Evolutionary conservation across 495 filamentous ascomycete genomes (phyloP).

Genomic region (Oidiodendron maius): DNA sequence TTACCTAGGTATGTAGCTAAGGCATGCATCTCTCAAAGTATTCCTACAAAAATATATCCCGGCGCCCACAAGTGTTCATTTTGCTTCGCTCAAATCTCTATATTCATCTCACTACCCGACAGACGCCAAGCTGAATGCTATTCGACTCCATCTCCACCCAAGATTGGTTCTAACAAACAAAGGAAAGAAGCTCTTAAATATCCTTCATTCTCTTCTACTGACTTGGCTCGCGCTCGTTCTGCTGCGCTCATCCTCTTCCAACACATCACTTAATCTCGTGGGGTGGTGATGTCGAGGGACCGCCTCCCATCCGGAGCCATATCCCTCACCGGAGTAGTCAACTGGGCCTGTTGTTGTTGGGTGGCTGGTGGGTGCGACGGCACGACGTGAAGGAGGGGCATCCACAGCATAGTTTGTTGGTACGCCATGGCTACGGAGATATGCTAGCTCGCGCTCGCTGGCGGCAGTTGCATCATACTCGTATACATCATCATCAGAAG

Average conservation of each 20-base stretch:
- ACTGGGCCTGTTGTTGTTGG: slow-evolving; percentile 15
- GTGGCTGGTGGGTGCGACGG: slow-evolving; percentile 5
- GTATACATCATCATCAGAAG: slow-evolving; percentile 39
- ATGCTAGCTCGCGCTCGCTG: slow-evolving; percentile 16
- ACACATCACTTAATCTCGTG: slow-evolving; percentile 87
- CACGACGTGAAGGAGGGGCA: slow-evolving; percentile 4
- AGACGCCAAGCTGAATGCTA: slow-evolving; percentile 6
- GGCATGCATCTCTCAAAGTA: too few species aligned
- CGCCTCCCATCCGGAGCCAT: slow-evolving; percentile 69
- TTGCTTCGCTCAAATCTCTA: too few species aligned
- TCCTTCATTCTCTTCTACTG: slow-evolving; percentile 11
- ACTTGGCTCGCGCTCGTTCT: slow-evolving; percentile 42
- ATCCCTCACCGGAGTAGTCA: slow-evolving; percentile 53
- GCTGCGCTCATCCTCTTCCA: slow-evolving; percentile 76
- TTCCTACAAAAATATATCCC: too few species aligned
- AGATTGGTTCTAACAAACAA: background rate
- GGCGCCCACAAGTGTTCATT: too few species aligned
- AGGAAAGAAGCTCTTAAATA: background rate
- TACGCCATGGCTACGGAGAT: slow-evolving; percentile 13
- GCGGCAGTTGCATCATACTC: slow-evolving; percentile 38
- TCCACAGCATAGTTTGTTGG: slow-evolving; percentile 13
- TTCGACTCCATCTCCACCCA: background rate
- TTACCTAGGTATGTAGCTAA: too few species aligned
- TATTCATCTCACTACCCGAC: too few species aligned
- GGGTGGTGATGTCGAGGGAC: slow-evolving; percentile 91